A percentile compares a stretch with the other conserved stretches of the same genome.
Conservation (phyloP, 768 basidiomycete genomes). For the Lentinula sp. region DNA sequence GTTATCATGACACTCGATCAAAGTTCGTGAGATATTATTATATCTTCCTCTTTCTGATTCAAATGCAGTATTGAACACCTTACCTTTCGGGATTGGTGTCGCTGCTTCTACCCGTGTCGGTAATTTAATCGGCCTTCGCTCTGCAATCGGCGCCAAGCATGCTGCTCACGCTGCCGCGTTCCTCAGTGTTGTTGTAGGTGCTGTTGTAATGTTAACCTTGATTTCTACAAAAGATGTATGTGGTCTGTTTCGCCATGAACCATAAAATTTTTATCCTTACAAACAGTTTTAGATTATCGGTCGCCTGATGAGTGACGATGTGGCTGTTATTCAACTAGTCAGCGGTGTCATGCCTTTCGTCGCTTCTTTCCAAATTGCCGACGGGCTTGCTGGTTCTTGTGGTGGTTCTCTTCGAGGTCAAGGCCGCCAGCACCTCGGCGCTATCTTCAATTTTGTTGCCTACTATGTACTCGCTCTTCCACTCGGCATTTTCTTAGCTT, state of each 20-base stretch:
- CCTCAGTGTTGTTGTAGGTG: constrained; percentile 54
- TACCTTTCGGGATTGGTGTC: constrained; percentile 74
- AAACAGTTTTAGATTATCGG: constrained; percentile 45
- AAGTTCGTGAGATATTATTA: constrained; percentile 30
- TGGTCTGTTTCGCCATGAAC: not conserved
- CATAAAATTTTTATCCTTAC: not conserved
- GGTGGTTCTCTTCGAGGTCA: constrained; percentile 76
- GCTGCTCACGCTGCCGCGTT: constrained; percentile 61
- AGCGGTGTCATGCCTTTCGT: constrained; percentile 69
- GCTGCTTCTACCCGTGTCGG: constrained; percentile 71
- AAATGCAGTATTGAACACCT: constrained; percentile 56
- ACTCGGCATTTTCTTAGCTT: constrained; percentile 68
- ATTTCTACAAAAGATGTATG: constrained; percentile 52
- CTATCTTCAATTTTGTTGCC: constrained; percentile 65
- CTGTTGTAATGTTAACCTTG: constrained; percentile 52
- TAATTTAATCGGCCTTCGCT: constrained; percentile 60
- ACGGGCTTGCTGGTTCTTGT: constrained; percentile 62
- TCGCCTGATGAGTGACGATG: constrained; percentile 63
- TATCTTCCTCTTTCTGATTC: not conserved
- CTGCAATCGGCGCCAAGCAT: constrained; percentile 43
- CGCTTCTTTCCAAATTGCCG: constrained; percentile 74
- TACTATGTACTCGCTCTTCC: constrained; percentile 81
- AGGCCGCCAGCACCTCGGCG: constrained; percentile 71
- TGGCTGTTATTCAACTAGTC: constrained; percentile 49
- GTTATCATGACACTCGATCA: constrained; percentile 80